Evolutionary conservation across 495 filamentous ascomycete species (phyloP).

Genomic region (Penicillium malachiteum): DNA sequence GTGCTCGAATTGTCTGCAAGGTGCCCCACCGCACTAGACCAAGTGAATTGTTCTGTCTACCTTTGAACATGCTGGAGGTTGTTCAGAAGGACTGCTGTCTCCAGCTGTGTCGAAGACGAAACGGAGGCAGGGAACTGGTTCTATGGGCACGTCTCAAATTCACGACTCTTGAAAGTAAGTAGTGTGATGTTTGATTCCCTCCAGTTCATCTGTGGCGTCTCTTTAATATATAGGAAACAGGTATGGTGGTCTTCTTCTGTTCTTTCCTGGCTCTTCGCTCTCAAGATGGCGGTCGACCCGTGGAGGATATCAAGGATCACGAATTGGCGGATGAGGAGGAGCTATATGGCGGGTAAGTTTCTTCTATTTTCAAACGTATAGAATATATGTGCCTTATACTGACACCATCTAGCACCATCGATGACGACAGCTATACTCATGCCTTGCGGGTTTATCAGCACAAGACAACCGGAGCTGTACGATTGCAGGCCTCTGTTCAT

Average conservation of each 20-base stretch:
- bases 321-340: conserved; percentile 61
- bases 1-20: conserved; percentile 59
- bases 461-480: conserved; percentile 56
- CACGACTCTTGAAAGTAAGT: conserved; percentile 56
- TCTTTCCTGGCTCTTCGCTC: conserved; percentile 73
- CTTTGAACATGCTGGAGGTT: conserved; percentile 54
- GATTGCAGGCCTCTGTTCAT: conserved; percentile 54
- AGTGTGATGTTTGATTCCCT: background rate
- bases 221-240: conserved; percentile 27
- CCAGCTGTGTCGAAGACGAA: conserved; percentile 52
- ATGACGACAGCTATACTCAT: conserved; percentile 69
- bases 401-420: conserved; percentile 56
- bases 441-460: conserved; percentile 73
- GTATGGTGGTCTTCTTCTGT: conserved; percentile 77
- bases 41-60: conserved; percentile 48
- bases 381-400: background rate
- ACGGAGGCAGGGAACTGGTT: conserved; percentile 39
- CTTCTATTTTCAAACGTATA: background rate
- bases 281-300: conserved; percentile 56
- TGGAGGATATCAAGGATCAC: conserved; percentile 56
- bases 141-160: conserved; percentile 61
- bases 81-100: conserved; percentile 52
- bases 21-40: conserved; percentile 33
- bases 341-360: conserved; percentile 65
- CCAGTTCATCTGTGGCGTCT: background rate